Conservation (phyloP, 352 stramenopile genomes). For the Phytophthora citricola region DNA sequence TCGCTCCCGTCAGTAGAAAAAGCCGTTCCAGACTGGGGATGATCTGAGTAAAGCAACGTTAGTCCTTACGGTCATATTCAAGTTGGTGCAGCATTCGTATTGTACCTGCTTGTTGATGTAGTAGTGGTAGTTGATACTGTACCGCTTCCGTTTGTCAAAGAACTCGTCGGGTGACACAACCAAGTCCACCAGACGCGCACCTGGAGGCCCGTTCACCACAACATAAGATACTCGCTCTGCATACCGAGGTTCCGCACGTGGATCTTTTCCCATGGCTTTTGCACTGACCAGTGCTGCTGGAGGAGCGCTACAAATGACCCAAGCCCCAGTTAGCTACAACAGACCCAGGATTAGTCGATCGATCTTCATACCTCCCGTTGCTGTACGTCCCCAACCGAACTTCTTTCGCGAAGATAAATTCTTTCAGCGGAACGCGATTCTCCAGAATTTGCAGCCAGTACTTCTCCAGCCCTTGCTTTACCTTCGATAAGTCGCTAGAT, state of each 20-base stretch:
- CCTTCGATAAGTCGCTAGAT: slow-evolving; percentile 72
- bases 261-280: slow-evolving; percentile 84
- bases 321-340: slow-evolving; percentile 3
- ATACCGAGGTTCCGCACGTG: slow-evolving; percentile 78
- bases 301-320: slow-evolving; percentile 54
- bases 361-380: slow-evolving; percentile 44
- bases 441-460: slow-evolving; percentile 80
- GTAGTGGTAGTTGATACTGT: slow-evolving; percentile 92
- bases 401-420: slow-evolving; percentile 90
- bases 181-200: slow-evolving; percentile 89
- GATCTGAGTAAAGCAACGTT: slow-evolving; percentile 44
- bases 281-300: slow-evolving; percentile 80
- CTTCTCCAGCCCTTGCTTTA: slow-evolving; percentile 67
- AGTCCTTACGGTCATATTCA: background rate
- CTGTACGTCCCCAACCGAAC: slow-evolving; percentile 87
- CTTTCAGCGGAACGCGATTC: slow-evolving; percentile 62
- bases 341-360: background rate
- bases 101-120: slow-evolving; percentile 92
- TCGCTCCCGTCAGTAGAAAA: slow-evolving; percentile 81
- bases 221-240: slow-evolving; percentile 92
- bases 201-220: slow-evolving; percentile 89
- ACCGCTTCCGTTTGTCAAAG: slow-evolving; percentile 43
- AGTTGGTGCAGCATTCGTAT: background rate
- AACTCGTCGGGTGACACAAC: slow-evolving; percentile 88
- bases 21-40: slow-evolving; percentile 86